Conservation (phyloP, 768 basidiomycete genomes). For the Strobilomyces echinocephalus region DNA sequence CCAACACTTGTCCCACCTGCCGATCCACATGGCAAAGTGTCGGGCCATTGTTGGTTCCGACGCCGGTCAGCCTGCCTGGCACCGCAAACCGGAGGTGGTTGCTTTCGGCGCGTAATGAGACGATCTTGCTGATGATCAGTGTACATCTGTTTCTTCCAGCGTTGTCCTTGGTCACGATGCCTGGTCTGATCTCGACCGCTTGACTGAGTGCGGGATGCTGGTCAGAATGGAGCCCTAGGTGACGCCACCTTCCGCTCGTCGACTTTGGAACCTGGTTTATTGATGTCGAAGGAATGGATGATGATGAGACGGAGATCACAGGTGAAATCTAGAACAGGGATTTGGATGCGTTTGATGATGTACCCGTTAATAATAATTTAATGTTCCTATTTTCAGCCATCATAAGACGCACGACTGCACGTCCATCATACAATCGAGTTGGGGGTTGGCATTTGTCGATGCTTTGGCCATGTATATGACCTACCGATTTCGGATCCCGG, state of each 20-base stretch:
- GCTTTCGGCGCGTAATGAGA: constrained; percentile 91
- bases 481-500: too few species aligned
- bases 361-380: constrained; percentile 99
- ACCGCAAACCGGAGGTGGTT: constrained; percentile 96
- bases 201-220: constrained; percentile 85
- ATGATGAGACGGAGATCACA: constrained; percentile 92
- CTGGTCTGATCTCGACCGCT: constrained; percentile 95
- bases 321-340: constrained; percentile 89
- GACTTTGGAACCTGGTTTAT: constrained; percentile 96
- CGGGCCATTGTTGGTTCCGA: constrained; percentile 94
- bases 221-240: constrained; percentile 95
- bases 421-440: too few species aligned
- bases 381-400: too few species aligned
- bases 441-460: too few species aligned
- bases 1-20: constrained; percentile 92
- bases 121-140: constrained; percentile 88
- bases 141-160: constrained; percentile 87
- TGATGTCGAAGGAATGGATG: constrained; percentile 99
- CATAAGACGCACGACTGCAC: too few species aligned
- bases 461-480: too few species aligned
- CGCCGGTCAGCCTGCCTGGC: constrained; percentile 96
- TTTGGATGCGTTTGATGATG: constrained; percentile 94
- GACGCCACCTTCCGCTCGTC: constrained; percentile 95
- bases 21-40: constrained; percentile 96
- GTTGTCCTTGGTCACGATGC: constrained; percentile 92